These are phyloP conservation scores for Penicillium nordicum DNA, from an alignment of 2,329 filamentous ascomycete species.

Conservation along the genomic window DNA sequence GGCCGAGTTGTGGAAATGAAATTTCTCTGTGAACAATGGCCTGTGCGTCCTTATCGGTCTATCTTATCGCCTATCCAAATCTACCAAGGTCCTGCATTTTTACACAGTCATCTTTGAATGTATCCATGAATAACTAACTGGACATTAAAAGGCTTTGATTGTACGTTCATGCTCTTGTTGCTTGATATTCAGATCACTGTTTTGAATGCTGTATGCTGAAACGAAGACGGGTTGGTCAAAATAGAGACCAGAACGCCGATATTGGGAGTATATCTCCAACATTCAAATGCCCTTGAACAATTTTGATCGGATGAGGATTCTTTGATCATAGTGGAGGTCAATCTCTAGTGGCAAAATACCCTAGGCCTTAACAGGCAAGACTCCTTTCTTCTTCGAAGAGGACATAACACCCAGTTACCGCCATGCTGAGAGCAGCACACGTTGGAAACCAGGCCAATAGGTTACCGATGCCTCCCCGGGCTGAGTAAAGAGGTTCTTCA, in stretches of 20 bases:
- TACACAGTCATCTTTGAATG: not conserved
- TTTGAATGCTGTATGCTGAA: rapidly evolving
- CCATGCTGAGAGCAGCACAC: not conserved
- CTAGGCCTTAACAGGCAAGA: not conserved
- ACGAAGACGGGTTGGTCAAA: not conserved
- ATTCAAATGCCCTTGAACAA: not conserved
- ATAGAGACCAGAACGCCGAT: not conserved
- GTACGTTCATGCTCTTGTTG: no score
- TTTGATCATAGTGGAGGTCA: no score
- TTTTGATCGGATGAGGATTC: not conserved
- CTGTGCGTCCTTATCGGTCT: constrained; percentile 41
- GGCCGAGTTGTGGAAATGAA: constrained; percentile 18
- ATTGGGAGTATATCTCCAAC: not conserved
- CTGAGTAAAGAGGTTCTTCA: not conserved
- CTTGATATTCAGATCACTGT: not conserved
- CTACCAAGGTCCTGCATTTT: not conserved
- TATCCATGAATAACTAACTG: not conserved
- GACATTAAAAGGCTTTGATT: not conserved
- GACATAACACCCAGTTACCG: not conserved
- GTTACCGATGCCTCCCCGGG: not conserved
- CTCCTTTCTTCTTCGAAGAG: not conserved
- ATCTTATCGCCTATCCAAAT: constrained; percentile 34
- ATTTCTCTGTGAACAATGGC: constrained; percentile 32
- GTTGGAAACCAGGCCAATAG: not conserved
- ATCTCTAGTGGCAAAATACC: not conserved